Conservation (phyloP, 2,329 filamentous ascomycete species). For the Verticillium nubilum region DNA sequence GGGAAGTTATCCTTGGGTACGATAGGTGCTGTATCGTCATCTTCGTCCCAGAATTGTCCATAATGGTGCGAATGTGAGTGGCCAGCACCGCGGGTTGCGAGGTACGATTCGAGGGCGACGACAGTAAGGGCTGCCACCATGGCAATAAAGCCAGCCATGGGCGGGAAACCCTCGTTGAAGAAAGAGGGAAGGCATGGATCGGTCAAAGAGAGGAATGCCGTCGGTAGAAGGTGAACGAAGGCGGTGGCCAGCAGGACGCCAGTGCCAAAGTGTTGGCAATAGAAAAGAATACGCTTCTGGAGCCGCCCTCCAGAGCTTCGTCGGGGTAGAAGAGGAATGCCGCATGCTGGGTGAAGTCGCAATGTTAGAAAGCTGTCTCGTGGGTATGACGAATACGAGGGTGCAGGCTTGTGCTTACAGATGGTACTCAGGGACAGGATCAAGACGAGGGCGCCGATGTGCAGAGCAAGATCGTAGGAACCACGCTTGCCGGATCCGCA, state of each 20-base stretch:
- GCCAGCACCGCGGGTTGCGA: constrained; percentile 64
- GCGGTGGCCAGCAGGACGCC: constrained; percentile 83
- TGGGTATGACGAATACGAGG: not conserved
- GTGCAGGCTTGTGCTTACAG: constrained; percentile 29
- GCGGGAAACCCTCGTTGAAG: constrained; percentile 74
- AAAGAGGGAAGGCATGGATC: constrained; percentile 70
- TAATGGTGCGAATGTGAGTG: constrained; percentile 54
- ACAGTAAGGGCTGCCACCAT: constrained; percentile 80
- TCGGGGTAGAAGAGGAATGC: constrained; percentile 60
- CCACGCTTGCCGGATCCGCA: constrained; percentile 49
- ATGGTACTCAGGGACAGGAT: constrained; percentile 58
- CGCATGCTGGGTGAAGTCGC: constrained; percentile 43
- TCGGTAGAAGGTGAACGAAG: constrained; percentile 72
- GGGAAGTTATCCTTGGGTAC: constrained; percentile 12
- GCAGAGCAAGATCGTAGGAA: constrained; percentile 60
- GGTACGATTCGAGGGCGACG: constrained; percentile 81
- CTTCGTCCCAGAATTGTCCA: constrained; percentile 37
- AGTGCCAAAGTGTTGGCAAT: constrained; percentile 72
- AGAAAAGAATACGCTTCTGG: constrained; percentile 56
- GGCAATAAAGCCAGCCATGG: constrained; percentile 74
- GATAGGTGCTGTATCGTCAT: constrained; percentile 25
- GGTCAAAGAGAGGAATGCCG: constrained; percentile 60
- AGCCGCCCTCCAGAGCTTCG: constrained; percentile 51
- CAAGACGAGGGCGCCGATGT: constrained; percentile 62
- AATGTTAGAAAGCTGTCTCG: constrained; percentile 2